phyloP scores from a whole-genome alignment of 176 grass and related monocot species.

The Bonia amplexicaulis region DNA sequence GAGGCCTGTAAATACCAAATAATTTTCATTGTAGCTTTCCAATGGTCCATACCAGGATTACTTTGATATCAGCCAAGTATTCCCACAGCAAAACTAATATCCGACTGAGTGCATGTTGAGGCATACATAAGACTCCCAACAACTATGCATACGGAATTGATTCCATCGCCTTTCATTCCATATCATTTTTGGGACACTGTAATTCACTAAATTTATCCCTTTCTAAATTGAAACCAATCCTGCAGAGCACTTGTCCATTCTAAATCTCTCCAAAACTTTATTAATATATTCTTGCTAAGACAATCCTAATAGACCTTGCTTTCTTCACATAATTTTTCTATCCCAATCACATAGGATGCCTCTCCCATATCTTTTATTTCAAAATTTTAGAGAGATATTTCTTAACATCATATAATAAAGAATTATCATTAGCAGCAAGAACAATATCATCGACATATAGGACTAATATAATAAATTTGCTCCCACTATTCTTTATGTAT shows the following conservation, averaged over 20 bases:
- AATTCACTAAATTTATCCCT: conserved; percentile 1
- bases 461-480: neutral
- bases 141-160: neutral
- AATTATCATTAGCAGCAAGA: neutral
- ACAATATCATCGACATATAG: neutral
- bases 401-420: neutral
- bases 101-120: neutral
- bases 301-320: neutral
- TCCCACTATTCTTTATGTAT: neutral
- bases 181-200: conserved; percentile 11
- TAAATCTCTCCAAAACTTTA: neutral
- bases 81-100: neutral
- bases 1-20: no score
- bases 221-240: neutral
- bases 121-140: neutral
- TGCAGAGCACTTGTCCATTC: neutral
- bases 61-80: neutral
- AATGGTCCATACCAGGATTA: no score
- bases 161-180: neutral
- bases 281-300: neutral
- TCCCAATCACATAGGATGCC: neutral
- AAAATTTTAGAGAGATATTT: neutral
- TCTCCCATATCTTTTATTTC: neutral
- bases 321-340: neutral
- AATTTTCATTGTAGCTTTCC: no score